Evolutionary conservation across 2,329 filamentous ascomycete species (phyloP), one percentile per base, ranked within the genome.

Genomic region (Immersiporthe knoxdaviesiana): DNA sequence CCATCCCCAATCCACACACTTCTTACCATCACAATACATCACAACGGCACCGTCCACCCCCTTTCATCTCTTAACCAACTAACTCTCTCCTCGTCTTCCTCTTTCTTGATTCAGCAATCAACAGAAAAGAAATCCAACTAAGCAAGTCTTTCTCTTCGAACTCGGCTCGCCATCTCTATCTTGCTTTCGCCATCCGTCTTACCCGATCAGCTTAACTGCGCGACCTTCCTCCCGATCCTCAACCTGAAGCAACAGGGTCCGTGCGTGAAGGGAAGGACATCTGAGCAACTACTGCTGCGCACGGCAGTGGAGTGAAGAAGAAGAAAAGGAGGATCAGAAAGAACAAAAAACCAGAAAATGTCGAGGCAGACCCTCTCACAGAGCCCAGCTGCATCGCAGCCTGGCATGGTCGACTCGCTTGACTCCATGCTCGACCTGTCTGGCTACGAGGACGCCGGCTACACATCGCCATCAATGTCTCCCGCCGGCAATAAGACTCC

Each of bases 371-470:
- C 73, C 32, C 72, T 76, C 69, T 75, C 76, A 4, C 75, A 71
- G 37, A 75, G 71, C 59, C 73, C 73, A 70, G 72, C 73, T 72
- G 75, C 64, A 66, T 72, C 75, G 65, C 73, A 76, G 62, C 78
- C 82, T 66, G 78, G 77, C 74, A 79, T 82, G 70, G 81, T 82
- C 70, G 82, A 84, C 73, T 82, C 85, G 74, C 82, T 84, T 74
- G 88, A 90, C 74, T 84, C 85, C 41, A 80, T 90, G 61, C 80
- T 90, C 77, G 87, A 90, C 74, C 83, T 90, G 68, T 84, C 85
- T 70, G 86, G 87, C 74, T 92, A 91, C 79, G 89, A 91, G 76
- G 84, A 83, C 72, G 78, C 87, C 66, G 82, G 83, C 72, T 90
- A 88, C 74, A 84, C 88, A 70, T 90, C 89, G 16, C 87, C 90